Percentiles rank a stretch among this genome's conserved stretches.
Conservation (phyloP, 75 land plant genomes). For the Gnetum montanum region DNA sequence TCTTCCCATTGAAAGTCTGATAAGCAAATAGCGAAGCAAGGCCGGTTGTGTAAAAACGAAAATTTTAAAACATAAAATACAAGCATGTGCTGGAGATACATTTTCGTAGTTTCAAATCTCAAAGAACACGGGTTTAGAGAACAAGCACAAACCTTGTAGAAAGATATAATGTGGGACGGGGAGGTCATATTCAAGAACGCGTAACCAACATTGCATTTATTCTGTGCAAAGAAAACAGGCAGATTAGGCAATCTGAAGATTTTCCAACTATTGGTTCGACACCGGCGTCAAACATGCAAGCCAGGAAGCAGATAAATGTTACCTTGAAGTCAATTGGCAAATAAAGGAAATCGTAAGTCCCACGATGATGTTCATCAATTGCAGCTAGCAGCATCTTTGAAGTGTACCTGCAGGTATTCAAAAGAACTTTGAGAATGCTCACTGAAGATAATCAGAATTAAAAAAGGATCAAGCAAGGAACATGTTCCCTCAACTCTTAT, state of each 20-base stretch:
- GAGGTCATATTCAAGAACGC: constrained; percentile 95
- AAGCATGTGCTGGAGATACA: background rate
- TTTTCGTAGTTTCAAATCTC: too few relatives aligned
- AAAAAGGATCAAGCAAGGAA: background rate
- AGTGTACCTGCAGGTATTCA: constrained; percentile 58
- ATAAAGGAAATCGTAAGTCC: constrained; percentile 93
- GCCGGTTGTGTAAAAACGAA: background rate
- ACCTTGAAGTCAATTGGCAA: constrained; percentile 99
- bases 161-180: constrained; percentile 66
- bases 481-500: background rate
- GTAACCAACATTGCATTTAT: constrained; percentile 97
- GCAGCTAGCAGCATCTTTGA: constrained; percentile 95
- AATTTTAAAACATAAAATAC: background rate
- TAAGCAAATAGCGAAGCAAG: background rate
- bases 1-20: constrained; percentile 81
- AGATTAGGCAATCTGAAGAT: too few relatives aligned
- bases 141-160: constrained; percentile 55
- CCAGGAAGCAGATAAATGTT: constrained; percentile 9
- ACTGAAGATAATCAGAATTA: background rate
- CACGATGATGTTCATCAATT: constrained; percentile 91
- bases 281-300: background rate
- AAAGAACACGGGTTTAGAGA: background rate
- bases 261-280: too few relatives aligned
- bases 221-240: constrained; percentile 42
- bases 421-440: background rate